A percentile compares a stretch with the other conserved stretches of the same genome.
Conservation (phyloP, 805 yeast genomes). For the Yarrowia osloensis region DNA sequence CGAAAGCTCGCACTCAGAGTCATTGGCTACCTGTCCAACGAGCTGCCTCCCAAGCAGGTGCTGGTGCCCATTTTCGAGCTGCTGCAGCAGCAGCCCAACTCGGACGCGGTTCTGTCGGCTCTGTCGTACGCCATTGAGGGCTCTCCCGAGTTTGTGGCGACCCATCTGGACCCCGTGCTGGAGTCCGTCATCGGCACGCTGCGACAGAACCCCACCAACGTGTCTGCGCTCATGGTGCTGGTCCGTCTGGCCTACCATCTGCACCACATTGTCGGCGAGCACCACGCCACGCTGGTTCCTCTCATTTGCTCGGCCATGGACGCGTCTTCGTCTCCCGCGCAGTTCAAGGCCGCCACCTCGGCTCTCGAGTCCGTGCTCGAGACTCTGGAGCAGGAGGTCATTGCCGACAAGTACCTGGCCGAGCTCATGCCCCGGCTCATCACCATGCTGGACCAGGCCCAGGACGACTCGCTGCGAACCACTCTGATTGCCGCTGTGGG, state of each 20-base stretch:
- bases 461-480: conserved; percentile 53
- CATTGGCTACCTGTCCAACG: conserved; percentile 73
- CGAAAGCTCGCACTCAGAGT: conserved; percentile 75
- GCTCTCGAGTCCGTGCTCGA: conserved; percentile 92
- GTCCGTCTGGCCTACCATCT: conserved; percentile 78
- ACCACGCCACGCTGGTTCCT: conserved; percentile 81
- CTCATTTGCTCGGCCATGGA: conserved; percentile 85
- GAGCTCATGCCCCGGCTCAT: conserved; percentile 89
- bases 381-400: conserved; percentile 84
- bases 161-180: conserved; percentile 71
- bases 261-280: conserved; percentile 80
- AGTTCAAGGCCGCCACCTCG: conserved; percentile 86
- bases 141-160: conserved; percentile 87
- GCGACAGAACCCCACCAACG: conserved; percentile 71
- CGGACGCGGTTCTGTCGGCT: conserved; percentile 79
- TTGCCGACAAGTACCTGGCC: conserved; percentile 71
- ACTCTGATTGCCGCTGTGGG: conserved; percentile 91
- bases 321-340: conserved; percentile 75
- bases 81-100: conserved; percentile 49
- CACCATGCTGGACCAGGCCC: conserved; percentile 75
- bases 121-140: conserved; percentile 85
- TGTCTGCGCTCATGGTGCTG: conserved; percentile 83
- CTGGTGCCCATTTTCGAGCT: conserved; percentile 74
- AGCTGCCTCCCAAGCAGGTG: conserved; percentile 91
- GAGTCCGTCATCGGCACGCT: conserved; percentile 75